These are phyloP conservation scores for Phaeosphaeriaceae sp. DNA, from an alignment of 2,329 filamentous ascomycete species.

Conservation along the genomic window DNA sequence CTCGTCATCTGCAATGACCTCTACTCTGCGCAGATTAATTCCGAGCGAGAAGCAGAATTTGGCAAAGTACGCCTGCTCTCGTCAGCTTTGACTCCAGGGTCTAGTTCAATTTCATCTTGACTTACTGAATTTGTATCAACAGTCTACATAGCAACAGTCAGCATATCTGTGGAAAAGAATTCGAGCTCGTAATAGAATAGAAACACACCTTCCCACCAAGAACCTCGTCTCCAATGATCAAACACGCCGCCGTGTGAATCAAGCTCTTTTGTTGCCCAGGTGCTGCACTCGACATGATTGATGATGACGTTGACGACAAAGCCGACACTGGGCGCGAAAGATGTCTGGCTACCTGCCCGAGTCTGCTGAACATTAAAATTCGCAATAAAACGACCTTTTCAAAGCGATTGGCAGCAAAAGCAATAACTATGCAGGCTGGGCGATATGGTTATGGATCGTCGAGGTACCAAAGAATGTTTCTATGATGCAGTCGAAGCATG, in stretches of 20 bases:
- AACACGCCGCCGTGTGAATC: conserved; percentile 87
- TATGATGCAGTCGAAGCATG: background rate
- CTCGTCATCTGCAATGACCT: conserved; percentile 94
- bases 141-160: conserved; percentile 53
- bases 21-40: conserved; percentile 79
- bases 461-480: background rate
- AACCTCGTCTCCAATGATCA: conserved; percentile 98
- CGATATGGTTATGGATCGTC: no score
- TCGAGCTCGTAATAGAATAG: conserved; percentile 32
- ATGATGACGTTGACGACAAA: conserved; percentile 45
- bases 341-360: conserved; percentile 77
- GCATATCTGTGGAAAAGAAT: background rate
- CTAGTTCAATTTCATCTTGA: conserved; percentile 2
- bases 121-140: conserved; percentile 68
- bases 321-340: conserved; percentile 62
- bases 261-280: conserved; percentile 65
- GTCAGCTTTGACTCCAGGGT: background rate
- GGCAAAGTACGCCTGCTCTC: conserved; percentile 61
- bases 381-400: no score
- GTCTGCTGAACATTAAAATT: conserved; percentile 78
- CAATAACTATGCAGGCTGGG: no score
- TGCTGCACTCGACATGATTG: conserved; percentile 53
- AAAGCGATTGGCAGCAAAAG: no score
- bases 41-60: conserved; percentile 71
- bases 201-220: conserved; percentile 82